A percentile compares a stretch with the other conserved stretches of the same genome.
Evolutionary conservation across 164 flowering plant species (phyloP).

Genomic region (Echeveria elegans): DNA sequence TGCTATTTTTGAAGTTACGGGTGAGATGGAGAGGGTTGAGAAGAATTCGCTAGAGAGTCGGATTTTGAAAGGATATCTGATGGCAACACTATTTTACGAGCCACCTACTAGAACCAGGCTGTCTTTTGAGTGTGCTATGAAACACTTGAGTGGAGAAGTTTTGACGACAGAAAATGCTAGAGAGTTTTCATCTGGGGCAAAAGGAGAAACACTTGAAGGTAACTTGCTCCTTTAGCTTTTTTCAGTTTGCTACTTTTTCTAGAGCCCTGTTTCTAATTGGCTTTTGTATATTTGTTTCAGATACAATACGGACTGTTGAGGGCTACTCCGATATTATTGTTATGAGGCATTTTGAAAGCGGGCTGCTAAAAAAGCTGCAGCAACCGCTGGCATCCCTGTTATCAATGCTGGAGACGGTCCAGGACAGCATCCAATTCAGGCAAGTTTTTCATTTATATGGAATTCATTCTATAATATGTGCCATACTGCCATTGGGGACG

Average conservation of each 20-base stretch:
- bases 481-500: too few relatives aligned
- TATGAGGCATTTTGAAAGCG: conserved; percentile 98
- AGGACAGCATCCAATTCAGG: conserved; percentile 98
- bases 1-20: conserved; percentile 82
- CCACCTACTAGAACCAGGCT: conserved; percentile 95
- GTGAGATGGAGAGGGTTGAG: conserved; percentile 80
- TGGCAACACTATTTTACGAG: conserved; percentile 96
- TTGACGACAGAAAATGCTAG: conserved; percentile 96
- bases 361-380: conserved; percentile 92
- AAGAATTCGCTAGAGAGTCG: conserved; percentile 58
- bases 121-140: conserved; percentile 98
- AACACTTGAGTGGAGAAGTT: conserved; percentile 92
- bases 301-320: conserved; percentile 89
- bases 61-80: conserved; percentile 74
- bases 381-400: conserved; percentile 74
- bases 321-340: conserved; percentile 95
- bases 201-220: conserved; percentile 99
- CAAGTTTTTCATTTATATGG: too few relatives aligned
- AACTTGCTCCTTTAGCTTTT: background rate
- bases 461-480: too few relatives aligned
- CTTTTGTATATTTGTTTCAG: conserved; percentile 30
- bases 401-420: conserved; percentile 99
- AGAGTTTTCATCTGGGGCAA: conserved; percentile 95
- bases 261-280: conserved; percentile 10
- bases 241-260: background rate